Evolutionary conservation across 2,329 filamentous ascomycete genomes (phyloP).

Genomic region (Sporothrix schenckii): DNA sequence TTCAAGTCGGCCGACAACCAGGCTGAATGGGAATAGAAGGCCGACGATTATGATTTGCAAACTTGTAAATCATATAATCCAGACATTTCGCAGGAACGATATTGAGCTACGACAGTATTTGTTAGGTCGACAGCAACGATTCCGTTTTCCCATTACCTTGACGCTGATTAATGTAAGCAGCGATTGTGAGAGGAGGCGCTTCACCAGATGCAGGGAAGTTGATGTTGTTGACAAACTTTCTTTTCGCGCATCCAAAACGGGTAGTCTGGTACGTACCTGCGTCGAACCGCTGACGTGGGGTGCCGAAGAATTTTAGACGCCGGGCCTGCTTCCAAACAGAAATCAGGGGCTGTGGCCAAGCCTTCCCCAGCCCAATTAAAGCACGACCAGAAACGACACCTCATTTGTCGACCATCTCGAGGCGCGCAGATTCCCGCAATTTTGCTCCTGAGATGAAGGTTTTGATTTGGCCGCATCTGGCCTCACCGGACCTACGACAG

Average conservation of each 20-base stretch:
- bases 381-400: conserved; percentile 1
- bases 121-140: not conserved
- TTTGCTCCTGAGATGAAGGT: not conserved
- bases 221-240: not conserved
- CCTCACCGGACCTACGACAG: not conserved
- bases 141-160: not conserved
- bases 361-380: not conserved
- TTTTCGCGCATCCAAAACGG: no score
- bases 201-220: not conserved
- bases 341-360: conserved; percentile 3
- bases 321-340: not conserved
- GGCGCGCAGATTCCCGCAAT: conserved; percentile 16
- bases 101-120: not conserved
- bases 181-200: not conserved
- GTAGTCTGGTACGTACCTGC: conserved; percentile 4
- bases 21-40: not conserved
- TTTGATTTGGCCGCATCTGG: conserved; percentile 4
- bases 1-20: conserved; percentile 4
- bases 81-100: not conserved
- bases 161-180: not conserved
- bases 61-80: not conserved
- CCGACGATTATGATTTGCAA: conserved; percentile 6
- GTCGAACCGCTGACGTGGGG: conserved; percentile 13
- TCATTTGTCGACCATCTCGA: conserved; percentile 14
- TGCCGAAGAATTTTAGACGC: conserved; percentile 20